A percentile compares a stretch with the other conserved stretches of the same genome.
Conservation (phyloP, 2,329 filamentous ascomycete genomes). For the Myriosclerotinia duriaeana region DNA sequence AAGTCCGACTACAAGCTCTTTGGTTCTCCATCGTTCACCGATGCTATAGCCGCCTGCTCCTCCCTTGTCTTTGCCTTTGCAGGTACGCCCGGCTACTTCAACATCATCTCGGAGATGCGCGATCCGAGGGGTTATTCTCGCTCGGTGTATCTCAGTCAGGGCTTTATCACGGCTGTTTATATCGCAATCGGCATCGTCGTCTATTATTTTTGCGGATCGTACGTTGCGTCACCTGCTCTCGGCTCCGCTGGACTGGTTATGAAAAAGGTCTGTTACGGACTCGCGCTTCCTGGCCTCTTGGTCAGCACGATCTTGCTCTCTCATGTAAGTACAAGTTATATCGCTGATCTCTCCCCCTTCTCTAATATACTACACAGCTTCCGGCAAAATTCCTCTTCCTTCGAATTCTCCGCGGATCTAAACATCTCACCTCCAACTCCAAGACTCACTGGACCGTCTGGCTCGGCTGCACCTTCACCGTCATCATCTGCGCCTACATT, state of each 20-base stretch:
- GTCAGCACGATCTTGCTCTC: conserved; percentile 47
- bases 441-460: conserved; percentile 53
- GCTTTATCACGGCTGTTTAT: conserved; percentile 47
- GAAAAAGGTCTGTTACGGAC: conserved; percentile 62
- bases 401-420: conserved; percentile 51
- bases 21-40: conserved; percentile 56
- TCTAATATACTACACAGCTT: conserved; percentile 2
- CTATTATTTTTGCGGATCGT: conserved; percentile 50
- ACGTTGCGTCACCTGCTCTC: conserved; percentile 61
- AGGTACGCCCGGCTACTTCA: conserved; percentile 60
- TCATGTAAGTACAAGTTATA: conserved; percentile 43
- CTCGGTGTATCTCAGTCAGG: conserved; percentile 49
- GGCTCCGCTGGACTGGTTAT: conserved; percentile 58
- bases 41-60: conserved; percentile 56
- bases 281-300: conserved; percentile 55
- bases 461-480: conserved; percentile 47
- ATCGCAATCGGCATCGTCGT: conserved; percentile 43
- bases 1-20: conserved; percentile 60
- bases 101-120: conserved; percentile 65
- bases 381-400: conserved; percentile 57
- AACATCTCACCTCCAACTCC: conserved; percentile 53
- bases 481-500: conserved; percentile 49
- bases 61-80: conserved; percentile 62
- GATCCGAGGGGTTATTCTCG: conserved; percentile 59
- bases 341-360: too few species aligned